Evolutionary conservation across 441 rosid species (phyloP), one percentile per base, ranked within the genome.

Genomic region (Arabidopsis lyrata): DNA sequence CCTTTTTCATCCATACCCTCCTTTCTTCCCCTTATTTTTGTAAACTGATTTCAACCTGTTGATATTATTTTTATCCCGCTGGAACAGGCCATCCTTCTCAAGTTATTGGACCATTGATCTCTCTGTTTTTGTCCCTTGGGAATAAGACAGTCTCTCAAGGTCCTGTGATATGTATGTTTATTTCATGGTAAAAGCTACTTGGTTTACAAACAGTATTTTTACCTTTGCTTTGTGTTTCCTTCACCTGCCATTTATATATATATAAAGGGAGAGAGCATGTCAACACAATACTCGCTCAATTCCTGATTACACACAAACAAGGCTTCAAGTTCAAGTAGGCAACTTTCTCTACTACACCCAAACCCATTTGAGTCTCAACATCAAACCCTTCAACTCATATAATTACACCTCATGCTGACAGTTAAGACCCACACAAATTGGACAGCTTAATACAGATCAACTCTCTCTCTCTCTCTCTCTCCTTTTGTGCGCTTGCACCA

Each of bases 51-150:
- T 60, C 59, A 32, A 44, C 45, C 66, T 66, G 31, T 38, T 71
- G 59, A 66, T 57, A 16, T 34, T 39, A 3, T 22, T 63, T 68
- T 22, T n/a, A 22, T 11, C 35, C 16, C 29, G 59, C 44, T 78
- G 74, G 32, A 73, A 62, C 81, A 78, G 81, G 81, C 77, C 34
- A 61, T 78, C 48, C 81, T 78, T 67, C 61, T 72, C 66, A 77
- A 77, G 81, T 67, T 77, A 73, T 15, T 77, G 74, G 77, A 77
- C 66, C 81, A 77, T 47, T 77, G 59, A 71, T 52, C 57, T 52
- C 53, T 63, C 54, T 68, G 27, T 3, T 63, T 47, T n/a, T 38
- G 31, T 27, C 22, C 50, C 31, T 29, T 22, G 0, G 7, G 10
- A 9, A 29, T 39, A 66, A 29, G 47, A 56, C 65, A 18, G 53